Evolutionary conservation across 306 rosid species (phyloP).

Genomic region (Dryas alaskensis): DNA sequence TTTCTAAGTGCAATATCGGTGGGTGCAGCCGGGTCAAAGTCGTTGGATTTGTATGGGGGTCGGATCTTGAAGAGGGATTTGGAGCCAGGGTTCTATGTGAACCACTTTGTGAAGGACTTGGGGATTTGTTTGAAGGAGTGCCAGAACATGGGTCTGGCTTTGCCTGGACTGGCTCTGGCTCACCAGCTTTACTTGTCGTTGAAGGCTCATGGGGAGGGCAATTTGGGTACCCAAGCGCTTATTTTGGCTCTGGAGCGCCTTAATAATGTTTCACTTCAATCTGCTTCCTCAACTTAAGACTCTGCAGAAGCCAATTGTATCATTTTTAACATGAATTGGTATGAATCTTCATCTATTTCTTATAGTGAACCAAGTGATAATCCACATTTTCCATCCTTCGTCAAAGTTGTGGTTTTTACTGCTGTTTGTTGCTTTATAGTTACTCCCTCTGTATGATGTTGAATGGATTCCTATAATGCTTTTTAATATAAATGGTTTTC

Average conservation of each 20-base stretch:
- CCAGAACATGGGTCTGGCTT: conserved; percentile 67
- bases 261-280: conserved; percentile 59
- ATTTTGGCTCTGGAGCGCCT: conserved; percentile 73
- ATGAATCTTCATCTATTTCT: neutral
- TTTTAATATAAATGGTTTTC: neutral
- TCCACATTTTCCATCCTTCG: neutral
- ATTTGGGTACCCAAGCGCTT: conserved; percentile 73
- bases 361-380: neutral
- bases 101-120: conserved; percentile 85
- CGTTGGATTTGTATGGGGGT: conserved; percentile 56
- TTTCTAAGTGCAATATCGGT: conserved; percentile 64
- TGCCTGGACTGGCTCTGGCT: conserved; percentile 88
- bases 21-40: conserved; percentile 76
- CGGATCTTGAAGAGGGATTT: conserved; percentile 75
- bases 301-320: neutral
- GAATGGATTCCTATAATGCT: neutral
- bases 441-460: neutral
- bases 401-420: neutral
- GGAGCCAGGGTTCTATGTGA: conserved; percentile 72
- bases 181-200: conserved; percentile 81
- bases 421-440: neutral
- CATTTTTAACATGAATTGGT: neutral
- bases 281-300: neutral
- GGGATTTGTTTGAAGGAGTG: conserved; percentile 92
- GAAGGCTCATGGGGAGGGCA: conserved; percentile 78